Evolutionary conservation across 2,329 filamentous ascomycete genomes (phyloP), one percentile per base, ranked within the genome.

Genomic region (Ophiostoma sp.): DNA sequence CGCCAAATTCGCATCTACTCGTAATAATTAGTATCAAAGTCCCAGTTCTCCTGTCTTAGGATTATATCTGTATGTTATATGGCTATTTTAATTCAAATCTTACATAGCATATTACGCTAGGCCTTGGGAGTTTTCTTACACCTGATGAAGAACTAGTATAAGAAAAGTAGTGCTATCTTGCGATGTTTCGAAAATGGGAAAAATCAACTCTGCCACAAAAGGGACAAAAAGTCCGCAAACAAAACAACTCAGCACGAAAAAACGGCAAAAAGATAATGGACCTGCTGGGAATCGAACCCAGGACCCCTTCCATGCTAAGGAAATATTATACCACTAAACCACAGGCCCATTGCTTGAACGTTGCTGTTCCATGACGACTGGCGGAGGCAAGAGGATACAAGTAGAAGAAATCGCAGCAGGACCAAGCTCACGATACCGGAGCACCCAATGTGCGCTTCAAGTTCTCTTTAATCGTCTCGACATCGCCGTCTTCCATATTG

Each of bases 381-480:
- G 4, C 5, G 16, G 4, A n/a, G 47, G 5, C 3, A 16, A 18
- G 47, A 18, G 47, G n/a, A 5, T 52, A 52, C 9, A 52, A 18
- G n/a, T 52, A 52, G 47, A 27, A 36, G 1, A 36, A 55, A 11
- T 11, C 14, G 52, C 18, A 11, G 7, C 9, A 0, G 18, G 2
- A 11, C 16, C 45, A 36, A 58, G 11, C 6, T 66, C 45, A 68
- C 11, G 58, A 69, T 2, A 58, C 47, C 16, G 66, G 40, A 2
- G 71, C 73, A 8, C 76, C 80, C 55, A 84, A 74, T 16, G 83
- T 86, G 71, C 83, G 82, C 65, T 82, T 77, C 16, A 89, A 78
- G 69, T 86, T 86, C 67, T 85, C 82, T 74, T 85, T 87, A 49
- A 87, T 80, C 2, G 81, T 79, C 64, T 85, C 82, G 12, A 89